Conservation (phyloP, 352 stramenopile species). For the Phytopythium kandeliae region DNA sequence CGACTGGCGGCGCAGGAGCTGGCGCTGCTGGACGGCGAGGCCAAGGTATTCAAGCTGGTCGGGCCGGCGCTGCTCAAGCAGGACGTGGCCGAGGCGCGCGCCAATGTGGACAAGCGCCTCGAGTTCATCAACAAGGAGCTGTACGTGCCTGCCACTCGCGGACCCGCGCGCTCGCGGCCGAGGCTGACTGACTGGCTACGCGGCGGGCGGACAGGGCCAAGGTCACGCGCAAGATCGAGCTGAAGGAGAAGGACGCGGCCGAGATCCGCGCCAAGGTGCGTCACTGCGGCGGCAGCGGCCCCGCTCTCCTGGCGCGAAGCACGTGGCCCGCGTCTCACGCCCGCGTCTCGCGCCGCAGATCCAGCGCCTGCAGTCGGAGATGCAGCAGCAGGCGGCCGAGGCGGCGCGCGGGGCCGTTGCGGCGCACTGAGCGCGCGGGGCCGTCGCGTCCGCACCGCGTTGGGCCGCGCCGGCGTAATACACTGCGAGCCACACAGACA, state of each 20-base stretch:
- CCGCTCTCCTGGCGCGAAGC: no score
- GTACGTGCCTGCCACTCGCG: no score
- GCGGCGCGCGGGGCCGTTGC: conserved; percentile 56
- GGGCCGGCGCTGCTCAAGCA: conserved; percentile 95
- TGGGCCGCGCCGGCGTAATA: no score
- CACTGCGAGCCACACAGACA: no score
- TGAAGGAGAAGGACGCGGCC: conserved; percentile 88
- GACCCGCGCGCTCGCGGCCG: no score
- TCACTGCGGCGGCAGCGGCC: no score
- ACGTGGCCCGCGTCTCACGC: background rate
- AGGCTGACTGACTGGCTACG: background rate
- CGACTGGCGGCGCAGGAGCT: conserved; percentile 44
- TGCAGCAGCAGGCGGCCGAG: conserved; percentile 83
- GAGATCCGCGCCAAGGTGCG: conserved; percentile 84
- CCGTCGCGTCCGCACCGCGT: background rate
- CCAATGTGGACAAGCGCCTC: conserved; percentile 93
- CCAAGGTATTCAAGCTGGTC: conserved; percentile 94
- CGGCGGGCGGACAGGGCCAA: conserved; percentile 56
- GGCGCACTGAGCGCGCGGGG: conserved; percentile 17
- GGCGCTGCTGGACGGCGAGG: conserved; percentile 78
- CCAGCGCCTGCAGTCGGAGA: conserved; percentile 84
- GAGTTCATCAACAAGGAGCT: conserved; percentile 96
- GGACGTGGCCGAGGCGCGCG: conserved; percentile 90
- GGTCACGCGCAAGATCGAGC: conserved; percentile 81
- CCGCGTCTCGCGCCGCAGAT: conserved; percentile 38